A percentile compares a stretch with the other conserved stretches of the same genome.
Conservation (phyloP, 2,329 filamentous ascomycete genomes). For the Furcasterigmium sp. region DNA sequence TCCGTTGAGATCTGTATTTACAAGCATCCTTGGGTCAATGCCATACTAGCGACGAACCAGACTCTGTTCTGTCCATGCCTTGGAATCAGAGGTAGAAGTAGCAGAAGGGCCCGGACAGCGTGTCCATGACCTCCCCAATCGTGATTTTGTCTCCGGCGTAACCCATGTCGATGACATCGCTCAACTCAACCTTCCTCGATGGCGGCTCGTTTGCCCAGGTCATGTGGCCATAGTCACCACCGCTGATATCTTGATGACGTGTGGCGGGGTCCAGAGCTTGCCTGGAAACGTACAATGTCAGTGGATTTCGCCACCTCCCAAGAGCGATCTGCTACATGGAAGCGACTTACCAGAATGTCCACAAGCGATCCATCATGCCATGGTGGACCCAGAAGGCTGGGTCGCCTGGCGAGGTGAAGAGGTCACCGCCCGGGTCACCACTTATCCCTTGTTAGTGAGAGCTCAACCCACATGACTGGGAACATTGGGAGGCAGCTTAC, state of each 20-base stretch:
- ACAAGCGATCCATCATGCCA: conserved; percentile 20
- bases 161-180: conserved; percentile 22
- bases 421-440: conserved; percentile 26
- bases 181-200: conserved; percentile 15
- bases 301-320: too few relatives aligned
- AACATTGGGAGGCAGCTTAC: conserved; percentile 3
- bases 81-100: conserved; percentile 24
- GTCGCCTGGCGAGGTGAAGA: conserved; percentile 17
- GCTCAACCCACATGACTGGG: too few relatives aligned
- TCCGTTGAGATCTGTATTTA: too few relatives aligned
- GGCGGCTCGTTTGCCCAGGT: conserved; percentile 22
- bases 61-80: too few relatives aligned
- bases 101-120: conserved; percentile 18
- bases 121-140: conserved; percentile 23
- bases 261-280: conserved; percentile 13
- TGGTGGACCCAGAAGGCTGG: conserved; percentile 18
- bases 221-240: conserved; percentile 19
- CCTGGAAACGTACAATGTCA: conserved; percentile 6
- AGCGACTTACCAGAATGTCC: conserved; percentile 15
- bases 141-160: conserved; percentile 18
- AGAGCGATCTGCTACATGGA: not conserved
- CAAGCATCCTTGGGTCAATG: too few relatives aligned
- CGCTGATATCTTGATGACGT: conserved; percentile 18
- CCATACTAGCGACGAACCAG: too few relatives aligned
- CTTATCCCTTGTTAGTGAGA: conserved; percentile 1